Evolutionary conservation across 768 basidiomycete genomes (phyloP), one percentile per base, ranked within the genome.

Genomic region (Mycena belliarum): DNA sequence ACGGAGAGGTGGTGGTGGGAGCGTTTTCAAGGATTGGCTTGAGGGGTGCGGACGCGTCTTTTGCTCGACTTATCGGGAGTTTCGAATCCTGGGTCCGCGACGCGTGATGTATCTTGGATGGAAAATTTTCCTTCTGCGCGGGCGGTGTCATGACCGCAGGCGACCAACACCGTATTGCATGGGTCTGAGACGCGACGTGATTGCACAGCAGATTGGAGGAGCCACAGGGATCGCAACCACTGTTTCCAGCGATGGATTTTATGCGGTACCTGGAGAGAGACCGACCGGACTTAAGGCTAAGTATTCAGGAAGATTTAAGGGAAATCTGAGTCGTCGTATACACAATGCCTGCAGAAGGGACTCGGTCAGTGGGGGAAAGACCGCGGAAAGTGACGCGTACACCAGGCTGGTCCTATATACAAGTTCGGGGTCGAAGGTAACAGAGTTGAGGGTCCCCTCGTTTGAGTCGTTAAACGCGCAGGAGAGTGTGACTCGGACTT

Each of bases 51-150:
- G 52, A 52, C 49, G 48, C 44, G 49, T 52, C 42, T 59, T 58
- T 50, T 32, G 44, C 16, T n/a, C 37, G 48, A 2, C 32, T 46
- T 21, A 47, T 40, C 18, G 21, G 15, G 33, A 47, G 40, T 20
- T 47, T 55, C 12, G 45, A 35, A 50, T 63, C 49, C 4, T 20
- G 23, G 12, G 25, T 28, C 37, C 45, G 44, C 23, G 52, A 46
- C 21, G 50, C 38, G n/a, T 24, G 33, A 33, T 28, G 55, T 21
- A 52, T 25, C 45, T 56, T 32, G 37, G 28, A 15, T 41, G 45
- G 50, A 25, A 47, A 40, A 21, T 63, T 63, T 41, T 63, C 62
- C 62, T 63, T 63, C 44, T 62, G 60, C 26, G 53, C 42, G 49
- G 57, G 29, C 49, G 42, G 38, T 56, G 53, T 63, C 62, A 63